Base-by-base conservation (phyloP, 768 basidiomycete genomes). In the Piloderma croceum region DNA sequence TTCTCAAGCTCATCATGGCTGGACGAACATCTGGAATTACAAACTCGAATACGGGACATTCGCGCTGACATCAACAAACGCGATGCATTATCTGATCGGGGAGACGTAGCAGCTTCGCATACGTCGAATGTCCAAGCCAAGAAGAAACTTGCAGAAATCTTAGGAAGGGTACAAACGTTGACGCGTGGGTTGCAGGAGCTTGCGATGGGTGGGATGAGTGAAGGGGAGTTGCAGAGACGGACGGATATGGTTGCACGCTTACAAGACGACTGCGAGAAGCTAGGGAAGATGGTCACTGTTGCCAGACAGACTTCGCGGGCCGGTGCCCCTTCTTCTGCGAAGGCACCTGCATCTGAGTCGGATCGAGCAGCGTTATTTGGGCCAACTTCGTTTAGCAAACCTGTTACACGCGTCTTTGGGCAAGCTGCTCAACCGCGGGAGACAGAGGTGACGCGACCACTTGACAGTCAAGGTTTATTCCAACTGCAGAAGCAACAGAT, bases 201-300 rank as follows among this genome's bases (percentile, higher is more conserved):
- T 25, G 84, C 69, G 6, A 60, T 77, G 59, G 67, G 68, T 31
- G 90, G 87, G 25, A 76, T 97, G 74, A 83, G 78, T 48, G 81
- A 90, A 59, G 94, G 94, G n/a, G 94, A 98, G 70, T 68, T 90
- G 52, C 82, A 85, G 63, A 69, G 94, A 41, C 71, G 94, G 46
- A 83, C 83, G 45, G 93, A 92, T 53, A 82, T 96, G 81, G 80
- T 92, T 37, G 85, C 82, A 40, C 72, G 83, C 43, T 67, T 97
- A 50, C 84, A 86, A 62, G 90, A 92, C 57, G 93, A 97, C 58
- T 84, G 88, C 66, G 87, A 87, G 67, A 88, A 84, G 67, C 68
- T 96, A 43, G 77, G 79, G 27, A 79, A 79, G 70, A 88, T 94
- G 72, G 82, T 90, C 31, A 84, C 87, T 24, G 77, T 87, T 34